Base-by-base conservation (phyloP, 108 stramenopile species). In the Schizochytrium sp. region DNA sequence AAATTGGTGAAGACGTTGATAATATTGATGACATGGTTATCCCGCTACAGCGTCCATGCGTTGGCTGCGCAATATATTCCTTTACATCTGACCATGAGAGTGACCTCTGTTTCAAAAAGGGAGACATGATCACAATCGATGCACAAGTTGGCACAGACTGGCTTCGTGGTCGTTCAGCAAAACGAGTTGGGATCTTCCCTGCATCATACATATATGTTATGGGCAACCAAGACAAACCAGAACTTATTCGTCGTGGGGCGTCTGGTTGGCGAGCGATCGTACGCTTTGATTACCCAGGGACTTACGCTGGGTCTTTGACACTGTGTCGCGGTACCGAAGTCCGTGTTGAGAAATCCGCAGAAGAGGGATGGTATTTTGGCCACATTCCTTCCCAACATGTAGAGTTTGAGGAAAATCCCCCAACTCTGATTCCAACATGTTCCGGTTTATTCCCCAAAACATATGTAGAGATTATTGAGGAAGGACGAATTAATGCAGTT, bases 71-170 rank as follows among this genome's bases (percentile, higher is more conserved):
- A 13, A 83, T 40, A 5, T 83, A 55, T 55, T 0, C 47, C 50
- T 83, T 83, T 83, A 47, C 13, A n/a, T 83, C 76, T 5, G 50
- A 42, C 45, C 28, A 5, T 10, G 76, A 83, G 17, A 28, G 76
- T 53, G 76, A 83, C 40, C 76, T 83, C 10, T 42, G 50, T 42
- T 83, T 83, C 2, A 53, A 83, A 1, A 83, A 83, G 3, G 76
- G 76, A 5, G 50, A 83, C 10, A 83, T 55, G 53, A 13, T 83
- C 10, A 10, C 50, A 53, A 53, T 83, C 5, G 76, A 83, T 28
- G 76, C 76, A 38, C 38, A 7, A 5, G 53, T 83, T 5, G 76
- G 76, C 47, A 50, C 15, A 10, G 76, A 83, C 5, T 83, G 76
- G 76, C 53, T 83, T 28, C 47, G 76, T n/a, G 76, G 76, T 0